Evolutionary conservation across 371 early-diverging fungal species (phyloP).

Genomic region (Mortierella sp.): DNA sequence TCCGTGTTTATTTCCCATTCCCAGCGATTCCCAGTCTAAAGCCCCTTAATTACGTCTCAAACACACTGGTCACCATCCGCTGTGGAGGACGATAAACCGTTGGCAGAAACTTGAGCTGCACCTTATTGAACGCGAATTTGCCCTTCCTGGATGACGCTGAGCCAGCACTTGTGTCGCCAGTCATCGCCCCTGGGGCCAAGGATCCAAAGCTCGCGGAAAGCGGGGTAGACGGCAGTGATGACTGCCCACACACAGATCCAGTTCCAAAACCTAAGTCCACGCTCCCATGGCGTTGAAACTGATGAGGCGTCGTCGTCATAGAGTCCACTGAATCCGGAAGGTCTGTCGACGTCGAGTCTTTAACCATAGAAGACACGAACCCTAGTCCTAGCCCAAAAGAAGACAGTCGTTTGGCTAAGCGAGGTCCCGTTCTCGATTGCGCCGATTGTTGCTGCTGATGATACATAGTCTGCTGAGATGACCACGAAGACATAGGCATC

Average conservation of each 20-base stretch:
- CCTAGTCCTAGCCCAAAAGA: slow-evolving; percentile 25
- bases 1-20: too few relatives aligned
- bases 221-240: neutral
- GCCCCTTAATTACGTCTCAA: slow-evolving; percentile 15
- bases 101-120: slow-evolving; percentile 47
- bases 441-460: slow-evolving; percentile 23
- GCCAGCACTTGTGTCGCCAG: neutral
- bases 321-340: neutral
- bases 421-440: neutral
- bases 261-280: slow-evolving; percentile 14
- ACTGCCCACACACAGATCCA: too few relatives aligned
- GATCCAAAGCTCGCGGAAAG: too few relatives aligned
- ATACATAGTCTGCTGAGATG: slow-evolving; percentile 41
- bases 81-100: slow-evolving; percentile 36
- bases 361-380: neutral
- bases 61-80: slow-evolving; percentile 25
- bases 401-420: slow-evolving; percentile 7
- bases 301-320: neutral
- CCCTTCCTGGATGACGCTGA: slow-evolving; percentile 18
- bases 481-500: slow-evolving; percentile 52
- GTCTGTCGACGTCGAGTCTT: neutral
- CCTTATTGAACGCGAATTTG: slow-evolving; percentile 47
- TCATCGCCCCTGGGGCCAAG: neutral
- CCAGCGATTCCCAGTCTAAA: too few relatives aligned
- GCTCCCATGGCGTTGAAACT: slow-evolving; percentile 6